Percentiles rank a stretch among this genome's conserved stretches.
phyloP scores from a whole-genome alignment of 2,329 filamentous ascomycete species.

The Alternaria solani region DNA sequence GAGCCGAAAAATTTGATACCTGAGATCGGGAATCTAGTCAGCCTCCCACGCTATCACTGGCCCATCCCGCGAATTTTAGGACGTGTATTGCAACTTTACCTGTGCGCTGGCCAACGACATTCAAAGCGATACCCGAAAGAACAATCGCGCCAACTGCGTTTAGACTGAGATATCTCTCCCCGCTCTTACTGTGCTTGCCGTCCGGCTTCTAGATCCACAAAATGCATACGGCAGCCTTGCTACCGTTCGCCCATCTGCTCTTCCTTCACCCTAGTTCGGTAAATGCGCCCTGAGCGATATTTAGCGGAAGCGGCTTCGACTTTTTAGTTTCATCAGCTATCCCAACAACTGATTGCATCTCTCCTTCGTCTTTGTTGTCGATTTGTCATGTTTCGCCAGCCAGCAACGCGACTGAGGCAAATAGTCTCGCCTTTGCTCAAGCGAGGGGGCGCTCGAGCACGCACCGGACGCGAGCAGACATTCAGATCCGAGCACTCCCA shows the following conservation, averaged over 20 bases:
- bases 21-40: slow-evolving; percentile 35
- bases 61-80: slow-evolving; percentile 22
- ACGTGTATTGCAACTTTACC: slow-evolving; percentile 38
- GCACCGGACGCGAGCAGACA: slow-evolving; percentile 36
- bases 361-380: slow-evolving; percentile 17
- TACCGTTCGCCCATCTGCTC: slow-evolving; percentile 25
- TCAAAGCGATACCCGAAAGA: slow-evolving; percentile 36
- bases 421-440: slow-evolving; percentile 40
- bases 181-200: slow-evolving; percentile 34
- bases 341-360: slow-evolving; percentile 22
- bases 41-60: slow-evolving; percentile 40
- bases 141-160: slow-evolving; percentile 46
- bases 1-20: slow-evolving; percentile 39
- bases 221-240: slow-evolving; percentile 36
- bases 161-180: slow-evolving; percentile 48
- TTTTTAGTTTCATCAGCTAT: slow-evolving; percentile 21
- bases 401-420: slow-evolving; percentile 38
- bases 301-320: slow-evolving; percentile 28
- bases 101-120: slow-evolving; percentile 43
- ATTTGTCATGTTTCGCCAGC: slow-evolving; percentile 45
- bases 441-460: slow-evolving; percentile 37
- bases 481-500: slow-evolving; percentile 28
- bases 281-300: slow-evolving; percentile 36
- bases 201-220: slow-evolving; percentile 37
- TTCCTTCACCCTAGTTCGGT: slow-evolving; percentile 27